A percentile compares a stretch with the other conserved stretches of the same genome.
Evolutionary conservation across 257 asterid genomes (phyloP).

Genomic region (Schizonepeta tenuifolia): DNA sequence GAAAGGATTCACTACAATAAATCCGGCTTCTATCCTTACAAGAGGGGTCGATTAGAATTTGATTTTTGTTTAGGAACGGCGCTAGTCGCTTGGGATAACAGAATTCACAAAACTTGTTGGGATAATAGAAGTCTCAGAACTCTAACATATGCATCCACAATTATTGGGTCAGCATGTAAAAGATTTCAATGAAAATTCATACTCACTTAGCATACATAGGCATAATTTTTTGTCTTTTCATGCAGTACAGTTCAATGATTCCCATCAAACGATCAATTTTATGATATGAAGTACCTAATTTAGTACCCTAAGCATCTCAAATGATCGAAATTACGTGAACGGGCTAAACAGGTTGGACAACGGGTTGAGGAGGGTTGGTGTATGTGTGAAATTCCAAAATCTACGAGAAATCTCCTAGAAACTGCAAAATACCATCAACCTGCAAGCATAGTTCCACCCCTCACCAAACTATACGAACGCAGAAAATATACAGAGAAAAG

Average conservation of each 20-base stretch:
- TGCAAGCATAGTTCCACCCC: not conserved
- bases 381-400: no score
- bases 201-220: not conserved
- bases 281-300: not conserved
- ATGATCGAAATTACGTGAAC: not conserved
- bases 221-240: not conserved
- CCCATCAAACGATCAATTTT: not conserved
- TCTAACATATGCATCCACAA: not conserved
- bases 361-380: not conserved
- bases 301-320: not conserved
- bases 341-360: not conserved
- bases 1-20: not conserved
- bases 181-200: not conserved
- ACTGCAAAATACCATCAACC: not conserved
- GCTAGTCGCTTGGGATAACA: no score
- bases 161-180: not conserved
- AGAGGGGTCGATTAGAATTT: not conserved
- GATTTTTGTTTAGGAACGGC: no score
- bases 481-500: conserved; percentile 6
- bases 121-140: no score
- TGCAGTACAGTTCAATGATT: not conserved
- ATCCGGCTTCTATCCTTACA: no score
- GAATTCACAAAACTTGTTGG: no score
- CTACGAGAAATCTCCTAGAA: not conserved
- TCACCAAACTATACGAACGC: not conserved